These are phyloP conservation scores for Prunus yedoensis DNA, from an alignment of 331 rosid species.

Conservation along the genomic window DNA sequence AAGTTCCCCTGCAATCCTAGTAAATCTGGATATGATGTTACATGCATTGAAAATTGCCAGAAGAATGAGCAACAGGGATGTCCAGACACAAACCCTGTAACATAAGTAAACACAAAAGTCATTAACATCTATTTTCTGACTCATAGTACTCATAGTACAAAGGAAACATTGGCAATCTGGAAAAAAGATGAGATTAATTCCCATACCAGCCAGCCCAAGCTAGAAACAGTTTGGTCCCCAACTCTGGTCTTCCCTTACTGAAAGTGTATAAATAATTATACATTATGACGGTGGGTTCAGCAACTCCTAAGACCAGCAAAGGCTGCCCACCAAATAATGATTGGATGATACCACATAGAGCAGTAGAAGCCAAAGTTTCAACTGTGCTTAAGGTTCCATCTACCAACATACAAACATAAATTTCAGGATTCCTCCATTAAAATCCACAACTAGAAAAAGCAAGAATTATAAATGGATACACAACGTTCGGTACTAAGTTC, in stretches of 20 bases:
- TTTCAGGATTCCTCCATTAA: too few species aligned
- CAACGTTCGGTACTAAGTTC: background rate
- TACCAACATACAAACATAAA: too few species aligned
- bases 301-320: conserved; percentile 89
- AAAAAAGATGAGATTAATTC: conserved; percentile 6
- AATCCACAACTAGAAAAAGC: too few species aligned
- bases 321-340: conserved; percentile 96
- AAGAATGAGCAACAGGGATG: conserved; percentile 58
- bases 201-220: conserved; percentile 83
- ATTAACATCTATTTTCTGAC: background rate
- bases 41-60: conserved; percentile 81
- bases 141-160: background rate
- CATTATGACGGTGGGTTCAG: conserved; percentile 98
- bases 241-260: conserved; percentile 51
- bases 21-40: conserved; percentile 63
- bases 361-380: conserved; percentile 21
- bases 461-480: background rate
- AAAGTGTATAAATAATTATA: conserved; percentile 65
- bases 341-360: conserved; percentile 79
- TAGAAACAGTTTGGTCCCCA: conserved; percentile 61
- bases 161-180: background rate
- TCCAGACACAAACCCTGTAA: conserved; percentile 91
- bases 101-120: background rate
- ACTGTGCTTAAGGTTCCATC: too few species aligned
- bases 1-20: conserved; percentile 81